Percentiles rank a stretch among this genome's conserved stretches.
phyloP scores from a whole-genome alignment of 1,284 basidiomycete genomes.

The Xerocomus minutiporus region DNA sequence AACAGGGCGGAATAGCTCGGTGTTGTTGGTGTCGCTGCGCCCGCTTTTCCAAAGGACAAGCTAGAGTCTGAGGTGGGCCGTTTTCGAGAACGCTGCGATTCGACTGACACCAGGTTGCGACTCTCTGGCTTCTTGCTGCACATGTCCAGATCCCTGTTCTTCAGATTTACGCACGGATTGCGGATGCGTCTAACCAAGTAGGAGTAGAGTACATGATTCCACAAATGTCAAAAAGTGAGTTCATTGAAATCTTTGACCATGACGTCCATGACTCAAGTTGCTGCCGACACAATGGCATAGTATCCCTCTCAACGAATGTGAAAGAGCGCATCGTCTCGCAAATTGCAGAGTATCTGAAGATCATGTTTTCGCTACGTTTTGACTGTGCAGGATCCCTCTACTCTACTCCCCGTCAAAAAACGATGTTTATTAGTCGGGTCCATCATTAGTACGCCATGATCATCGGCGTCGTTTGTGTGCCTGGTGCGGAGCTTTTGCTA shows the following conservation, averaged over 20 bases:
- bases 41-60: not conserved
- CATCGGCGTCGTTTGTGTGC: not conserved
- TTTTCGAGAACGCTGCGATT: not conserved
- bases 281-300: not conserved
- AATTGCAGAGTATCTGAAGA: not conserved
- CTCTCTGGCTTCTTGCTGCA: not conserved
- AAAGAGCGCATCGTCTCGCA: not conserved
- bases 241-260: not conserved
- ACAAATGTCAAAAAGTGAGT: not conserved
- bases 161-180: not conserved
- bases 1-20: not conserved
- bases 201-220: not conserved
- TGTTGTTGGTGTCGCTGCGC: not conserved
- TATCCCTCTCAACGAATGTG: not conserved
- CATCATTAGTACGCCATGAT: not conserved
- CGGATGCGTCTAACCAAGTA: not conserved
- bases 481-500: not conserved
- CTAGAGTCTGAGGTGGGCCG: not conserved
- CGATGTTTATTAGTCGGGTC: not conserved
- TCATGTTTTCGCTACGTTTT: not conserved
- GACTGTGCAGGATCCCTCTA: not conserved
- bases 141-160: not conserved
- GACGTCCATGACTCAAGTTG: not conserved
- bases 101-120: not conserved
- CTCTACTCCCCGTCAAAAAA: not conserved